These are phyloP conservation scores for Agrocybe pediades DNA, from an alignment of 768 basidiomycete species.

Conservation along the genomic window DNA sequence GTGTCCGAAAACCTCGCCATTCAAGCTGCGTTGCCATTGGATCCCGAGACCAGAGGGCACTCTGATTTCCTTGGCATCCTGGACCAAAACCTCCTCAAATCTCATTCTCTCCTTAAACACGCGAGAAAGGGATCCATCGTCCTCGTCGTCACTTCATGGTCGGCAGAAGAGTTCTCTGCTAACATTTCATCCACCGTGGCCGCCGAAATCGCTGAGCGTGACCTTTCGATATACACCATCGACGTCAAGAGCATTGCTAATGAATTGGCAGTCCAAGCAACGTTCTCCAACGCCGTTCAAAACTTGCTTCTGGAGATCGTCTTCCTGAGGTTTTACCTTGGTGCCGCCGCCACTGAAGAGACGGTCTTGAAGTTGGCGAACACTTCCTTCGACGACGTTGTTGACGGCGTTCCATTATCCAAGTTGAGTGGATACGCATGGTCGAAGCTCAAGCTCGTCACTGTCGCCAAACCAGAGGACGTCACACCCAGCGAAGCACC, in stretches of 20 bases:
- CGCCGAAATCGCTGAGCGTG: conserved; percentile 47
- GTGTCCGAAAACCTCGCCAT: conserved; percentile 48
- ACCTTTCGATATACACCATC: conserved; percentile 59
- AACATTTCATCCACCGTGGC: conserved; percentile 61
- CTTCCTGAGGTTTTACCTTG: conserved; percentile 84
- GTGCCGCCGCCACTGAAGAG: conserved; percentile 55
- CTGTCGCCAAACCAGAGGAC: conserved; percentile 30
- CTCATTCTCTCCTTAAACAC: conserved; percentile 69
- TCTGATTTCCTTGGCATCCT: conserved; percentile 76
- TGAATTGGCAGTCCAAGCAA: conserved; percentile 34
- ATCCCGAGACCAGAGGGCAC: conserved; percentile 41
- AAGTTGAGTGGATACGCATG: conserved; percentile 64
- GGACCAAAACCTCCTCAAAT: conserved; percentile 76
- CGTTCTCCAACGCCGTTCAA: conserved; percentile 45
- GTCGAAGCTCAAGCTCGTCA: conserved; percentile 63
- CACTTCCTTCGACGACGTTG: conserved; percentile 41
- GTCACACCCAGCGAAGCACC: conserved; percentile 19
- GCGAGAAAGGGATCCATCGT: conserved; percentile 70
- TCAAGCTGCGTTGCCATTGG: conserved; percentile 58
- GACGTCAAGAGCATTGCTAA: conserved; percentile 57
- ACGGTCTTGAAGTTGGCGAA: conserved; percentile 54
- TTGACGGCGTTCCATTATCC: conserved; percentile 50
- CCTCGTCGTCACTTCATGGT: conserved; percentile 77
- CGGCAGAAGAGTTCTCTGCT: conserved; percentile 66
- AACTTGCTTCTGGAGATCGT: conserved; percentile 71